Evolutionary conservation across 2,329 filamentous ascomycete species (phyloP).

Genomic region (Colletotrichum tanaceti): DNA sequence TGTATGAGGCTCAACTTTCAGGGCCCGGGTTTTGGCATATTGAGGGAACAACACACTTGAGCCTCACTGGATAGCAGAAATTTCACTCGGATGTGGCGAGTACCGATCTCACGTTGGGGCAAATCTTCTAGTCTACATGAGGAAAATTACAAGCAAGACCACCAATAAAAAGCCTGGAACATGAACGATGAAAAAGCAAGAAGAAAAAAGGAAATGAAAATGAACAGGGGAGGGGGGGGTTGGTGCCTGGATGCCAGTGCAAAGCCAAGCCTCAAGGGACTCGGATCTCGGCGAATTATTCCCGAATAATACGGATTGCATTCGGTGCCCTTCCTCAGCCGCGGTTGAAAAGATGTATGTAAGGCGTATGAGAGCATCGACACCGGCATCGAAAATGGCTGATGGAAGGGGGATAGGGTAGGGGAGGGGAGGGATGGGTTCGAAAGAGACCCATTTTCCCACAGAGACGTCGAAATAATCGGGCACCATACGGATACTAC

Average conservation of each 20-base stretch:
- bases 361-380: neutral
- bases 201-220: too few species aligned
- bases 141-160: neutral
- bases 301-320: constrained; percentile 14
- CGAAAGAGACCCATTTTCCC: constrained; percentile 1
- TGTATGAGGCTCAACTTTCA: constrained; percentile 6
- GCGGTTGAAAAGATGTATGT: constrained; percentile 2
- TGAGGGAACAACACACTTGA: neutral
- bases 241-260: too few species aligned
- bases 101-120: neutral
- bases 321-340: constrained; percentile 29
- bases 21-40: neutral
- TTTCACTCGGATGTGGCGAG: constrained; percentile 3
- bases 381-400: constrained; percentile 3
- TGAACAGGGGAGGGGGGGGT: too few species aligned
- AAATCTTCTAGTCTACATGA: constrained; percentile 5
- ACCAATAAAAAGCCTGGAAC: neutral
- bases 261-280: constrained; percentile 9
- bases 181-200: too few species aligned
- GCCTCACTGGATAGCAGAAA: neutral
- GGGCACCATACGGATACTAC: neutral
- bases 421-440: too few species aligned
- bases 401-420: too few species aligned
- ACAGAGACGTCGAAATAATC: neutral
- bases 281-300: constrained; percentile 19